Evolutionary conservation across 2,329 filamentous ascomycete species (phyloP), one percentile per base, ranked within the genome.

Genomic region (Juglanconis juglandina): DNA sequence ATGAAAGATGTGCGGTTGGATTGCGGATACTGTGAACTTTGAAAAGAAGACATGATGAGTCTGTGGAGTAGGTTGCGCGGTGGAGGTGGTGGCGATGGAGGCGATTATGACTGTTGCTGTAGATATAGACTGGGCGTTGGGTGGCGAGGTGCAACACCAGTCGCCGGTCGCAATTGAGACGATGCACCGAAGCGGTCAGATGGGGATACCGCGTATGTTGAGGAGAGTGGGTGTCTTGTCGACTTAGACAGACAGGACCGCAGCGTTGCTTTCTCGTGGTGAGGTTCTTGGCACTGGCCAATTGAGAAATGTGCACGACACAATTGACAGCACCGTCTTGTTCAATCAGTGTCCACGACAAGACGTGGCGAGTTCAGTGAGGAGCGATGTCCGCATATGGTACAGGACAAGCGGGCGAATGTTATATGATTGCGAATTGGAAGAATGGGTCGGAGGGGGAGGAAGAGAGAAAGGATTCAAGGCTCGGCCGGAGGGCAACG

Each of bases 111-210:
- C 47, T 48, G 24, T 44, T 44, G 42, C 8, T 17, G 24, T 24
- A 24, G 24, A 53, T n/a, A 39, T 37, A 33, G 32, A 5, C 37
- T 41, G 24, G 14, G 39, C 14, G 17, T 32, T 42, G 24, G 42
- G 53, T 54, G 50, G 50, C 57, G 44, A 62, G 14, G 34, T 34
- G 51, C 34, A 48, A 48, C 9, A 24, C 24, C 42, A 58, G 39
- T 47, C 44, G 47, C 53, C 42, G 37, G 9, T 41, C 39, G 50
- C 44, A 51, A 47, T 53, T 37, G 35, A 52, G 24, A 46, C 35
- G 33, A 44, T 48, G 52, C 50, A 58, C 61, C 61, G 14, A 10
- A 35, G 24, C 24, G 24, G 6, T 17, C n/a, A n/a, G 17, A 44
- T 46, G 49, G 39, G 7, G 14, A 30, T 48, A 37, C 8, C 44